These are phyloP conservation scores for Halenospora varia DNA, from an alignment of 495 filamentous ascomycete species.

Conservation along the genomic window DNA sequence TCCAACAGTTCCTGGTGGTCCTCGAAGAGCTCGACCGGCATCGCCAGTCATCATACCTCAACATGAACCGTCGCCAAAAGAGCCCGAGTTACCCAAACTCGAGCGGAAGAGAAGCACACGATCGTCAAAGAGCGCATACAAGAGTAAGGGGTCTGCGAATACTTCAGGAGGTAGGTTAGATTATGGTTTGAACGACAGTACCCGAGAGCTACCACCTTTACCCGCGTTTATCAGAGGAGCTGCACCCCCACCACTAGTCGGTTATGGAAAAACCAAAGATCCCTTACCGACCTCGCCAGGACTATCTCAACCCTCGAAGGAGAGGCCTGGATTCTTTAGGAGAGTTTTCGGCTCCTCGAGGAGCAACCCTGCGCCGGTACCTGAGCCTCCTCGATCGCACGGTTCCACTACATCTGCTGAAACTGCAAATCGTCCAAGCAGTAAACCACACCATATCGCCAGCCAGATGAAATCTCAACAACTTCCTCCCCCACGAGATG, in stretches of 20 bases:
- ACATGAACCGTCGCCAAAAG: constrained; percentile 18
- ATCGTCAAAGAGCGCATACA: constrained; percentile 43
- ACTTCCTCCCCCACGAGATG: constrained; percentile 39
- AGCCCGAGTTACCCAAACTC: constrained; percentile 26
- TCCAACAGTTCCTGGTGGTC: constrained; percentile 80
- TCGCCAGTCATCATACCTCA: constrained; percentile 20
- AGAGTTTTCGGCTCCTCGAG: constrained; percentile 66
- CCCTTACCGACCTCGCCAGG: constrained; percentile 21
- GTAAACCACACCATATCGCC: constrained; percentile 28
- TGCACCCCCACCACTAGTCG: constrained; percentile 49
- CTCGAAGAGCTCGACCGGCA: constrained; percentile 43
- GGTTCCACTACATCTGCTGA: constrained; percentile 23
- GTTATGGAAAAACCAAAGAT: constrained; percentile 56
- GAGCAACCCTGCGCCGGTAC: constrained; percentile 35
- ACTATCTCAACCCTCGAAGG: constrained; percentile 34
- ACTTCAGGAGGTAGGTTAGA: constrained; percentile 9
- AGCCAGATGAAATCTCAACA: constrained; percentile 38
- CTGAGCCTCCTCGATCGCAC: constrained; percentile 33
- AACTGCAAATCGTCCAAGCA: constrained; percentile 24
- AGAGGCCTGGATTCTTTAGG: constrained; percentile 85
- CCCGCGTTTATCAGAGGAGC: constrained; percentile 24
- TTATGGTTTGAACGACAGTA: constrained; percentile 19
- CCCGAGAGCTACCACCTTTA: constrained; percentile 22
- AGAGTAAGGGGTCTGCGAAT: constrained; percentile 15
- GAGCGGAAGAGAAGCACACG: constrained; percentile 60